phyloP scores from a whole-genome alignment of 331 rosid genomes.

The Malus hybrid region DNA sequence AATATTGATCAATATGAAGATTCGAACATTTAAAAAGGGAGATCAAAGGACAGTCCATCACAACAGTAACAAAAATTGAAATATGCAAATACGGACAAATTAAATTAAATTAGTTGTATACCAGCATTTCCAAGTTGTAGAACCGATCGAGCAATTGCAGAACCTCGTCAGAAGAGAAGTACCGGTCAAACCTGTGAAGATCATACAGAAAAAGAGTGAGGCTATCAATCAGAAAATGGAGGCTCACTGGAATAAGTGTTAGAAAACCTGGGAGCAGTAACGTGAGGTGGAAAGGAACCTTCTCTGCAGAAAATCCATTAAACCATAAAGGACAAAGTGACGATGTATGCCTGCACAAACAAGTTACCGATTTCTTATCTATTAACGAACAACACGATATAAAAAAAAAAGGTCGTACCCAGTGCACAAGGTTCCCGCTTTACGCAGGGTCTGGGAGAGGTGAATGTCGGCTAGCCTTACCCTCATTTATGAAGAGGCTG shows the following conservation, averaged over 20 bases:
- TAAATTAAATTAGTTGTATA: slow-evolving; percentile 18
- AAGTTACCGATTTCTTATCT: slow-evolving; percentile 1
- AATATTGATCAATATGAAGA: not conserved
- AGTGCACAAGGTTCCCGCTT: too few relatives aligned
- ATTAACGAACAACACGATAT: not conserved
- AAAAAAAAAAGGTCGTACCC: too few relatives aligned
- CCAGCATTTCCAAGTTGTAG: slow-evolving; percentile 96
- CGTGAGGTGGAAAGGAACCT: slow-evolving; percentile 42
- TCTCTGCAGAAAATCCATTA: slow-evolving; percentile 83
- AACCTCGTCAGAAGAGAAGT: slow-evolving; percentile 84
- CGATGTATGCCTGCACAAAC: slow-evolving; percentile 76
- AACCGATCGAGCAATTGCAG: slow-evolving; percentile 87
- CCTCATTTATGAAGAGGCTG: too few relatives aligned
- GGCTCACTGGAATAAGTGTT: not conserved
- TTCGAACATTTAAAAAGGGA: not conserved
- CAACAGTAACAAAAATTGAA: not conserved
- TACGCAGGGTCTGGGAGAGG: too few relatives aligned
- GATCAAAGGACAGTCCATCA: not conserved
- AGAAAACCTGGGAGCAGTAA: not conserved
- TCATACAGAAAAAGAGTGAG: slow-evolving; percentile 7
- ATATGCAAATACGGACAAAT: not conserved
- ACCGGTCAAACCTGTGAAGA: slow-evolving; percentile 58
- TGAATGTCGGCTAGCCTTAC: too few relatives aligned
- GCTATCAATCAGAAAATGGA: not conserved
- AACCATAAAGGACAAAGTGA: slow-evolving; percentile 80